Evolutionary conservation across 78 protist species (phyloP), one percentile per base, ranked within the genome.

Genomic region (Dictyostelium intermedium): DNA sequence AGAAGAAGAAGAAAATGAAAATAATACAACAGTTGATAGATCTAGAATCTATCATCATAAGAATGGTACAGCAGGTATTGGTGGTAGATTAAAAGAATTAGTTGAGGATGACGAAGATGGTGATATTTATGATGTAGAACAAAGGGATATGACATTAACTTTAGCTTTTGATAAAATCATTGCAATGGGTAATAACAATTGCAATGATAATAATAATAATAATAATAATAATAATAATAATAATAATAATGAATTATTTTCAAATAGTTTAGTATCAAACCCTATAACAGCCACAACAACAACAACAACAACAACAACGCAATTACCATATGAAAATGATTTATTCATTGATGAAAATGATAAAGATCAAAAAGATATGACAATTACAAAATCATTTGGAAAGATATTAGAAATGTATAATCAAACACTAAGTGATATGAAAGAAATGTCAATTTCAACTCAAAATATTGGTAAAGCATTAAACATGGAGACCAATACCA

Each of bases 131-230:
- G 37, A 32, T 73, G 53, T n/a, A 5, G 41, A 83, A 30, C 37
- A 47, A n/a, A 14, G 47, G 20, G 92, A 86, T 86, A 86, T 86
- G 92, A 66, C 92, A 73, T 27, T 86, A n/a, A 86, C 92, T 5
- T 81, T 72, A 25, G 41, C 92, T 76, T 25, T 86, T 2, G 92
- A 81, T 35, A 45, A 76, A 32, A 50, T 86, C 9, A 25, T 86
- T 10, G 82, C 76, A 73, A 23, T 84, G 35, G 82, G 43, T 27
- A 84, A 69, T 30, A 10, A 82, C 3, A 50, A 50, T 16, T 16
- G 3, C 3, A 1, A 50, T 50, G 16, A 50, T 50, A 13, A 50
- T 50, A 50, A 50, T 50, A 16, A 50, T 50, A 1, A 50, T 16
- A 50, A 16, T n/a, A n/a, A n/a, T n/a, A n/a, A n/a, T n/a, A n/a